Evolutionary conservation across 2,329 filamentous ascomycete species (phyloP), one percentile per base, ranked within the genome.

Genomic region (Knufia fluminis): DNA sequence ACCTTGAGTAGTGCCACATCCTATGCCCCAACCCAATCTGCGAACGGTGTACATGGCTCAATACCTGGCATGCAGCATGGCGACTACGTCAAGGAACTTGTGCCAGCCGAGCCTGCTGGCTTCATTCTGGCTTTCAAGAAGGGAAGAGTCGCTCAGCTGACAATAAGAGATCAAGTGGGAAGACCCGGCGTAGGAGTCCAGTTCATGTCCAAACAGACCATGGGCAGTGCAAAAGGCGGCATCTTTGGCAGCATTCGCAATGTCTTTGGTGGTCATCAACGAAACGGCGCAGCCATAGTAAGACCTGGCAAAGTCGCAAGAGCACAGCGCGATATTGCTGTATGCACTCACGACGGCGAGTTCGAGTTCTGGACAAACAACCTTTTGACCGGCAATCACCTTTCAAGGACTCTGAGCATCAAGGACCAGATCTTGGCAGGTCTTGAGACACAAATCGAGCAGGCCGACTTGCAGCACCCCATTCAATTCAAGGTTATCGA

Each of bases 281-380:
- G 83, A 54, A 86, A 85, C 58, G 85, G 92, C 50, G 78, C 96
- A 56, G 84, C 83, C 39, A 87, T 90, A 24, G 82, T 94, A 32
- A 80, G 82, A 57, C 82, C 88, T 22, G 86, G 86, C 38, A 51
- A 46, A 9, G 75, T 78, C 46, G 82, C 83, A 8, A 81, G 88
- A 55, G 90, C 89, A 20, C 89, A 96, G 66, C 82, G 90, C 62
- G 87, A 90, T 58, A 76, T 95, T 28, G 78, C 95, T 41, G 81
- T 90, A 32, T 80, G 83, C 12, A 92, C 89, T 1, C 77, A 80
- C 48, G 83, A 83, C 59, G 91, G 86, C 23, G 78, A 82, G 51
- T 70, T 98, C 22, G 84, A 94, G 59, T 77, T 83, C 6, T 98
- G 92, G 92, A 86, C 85, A 61, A 76, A 96, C 38, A 88, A 91